These are phyloP conservation scores for Elsinoe fawcettii DNA, from an alignment of 2,329 filamentous ascomycete species.

Conservation along the genomic window DNA sequence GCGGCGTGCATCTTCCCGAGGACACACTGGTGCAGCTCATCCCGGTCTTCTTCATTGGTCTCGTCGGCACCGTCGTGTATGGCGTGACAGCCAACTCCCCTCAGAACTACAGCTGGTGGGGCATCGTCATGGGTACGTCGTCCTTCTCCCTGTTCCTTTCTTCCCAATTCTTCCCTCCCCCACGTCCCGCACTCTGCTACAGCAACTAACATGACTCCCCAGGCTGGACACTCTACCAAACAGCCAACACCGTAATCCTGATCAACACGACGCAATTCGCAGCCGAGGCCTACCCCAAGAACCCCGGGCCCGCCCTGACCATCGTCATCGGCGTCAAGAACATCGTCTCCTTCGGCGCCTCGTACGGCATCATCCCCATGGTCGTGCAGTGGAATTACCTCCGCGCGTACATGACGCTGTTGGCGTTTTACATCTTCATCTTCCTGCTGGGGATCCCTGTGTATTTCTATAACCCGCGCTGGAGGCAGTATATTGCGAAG, in stretches of 20 bases:
- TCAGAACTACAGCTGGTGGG: constrained; percentile 21
- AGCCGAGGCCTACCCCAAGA: constrained; percentile 24
- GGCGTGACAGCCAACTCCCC: constrained; percentile 26
- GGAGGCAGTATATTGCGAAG: not conserved
- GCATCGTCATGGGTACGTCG: constrained; percentile 22
- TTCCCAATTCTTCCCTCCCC: too few relatives aligned
- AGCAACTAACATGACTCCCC: constrained; percentile 19
- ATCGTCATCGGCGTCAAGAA: constrained; percentile 31
- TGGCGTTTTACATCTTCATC: constrained; percentile 20
- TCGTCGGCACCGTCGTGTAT: constrained; percentile 28
- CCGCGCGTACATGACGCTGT: constrained; percentile 22
- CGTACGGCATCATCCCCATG: constrained; percentile 30
- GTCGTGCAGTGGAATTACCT: constrained; percentile 23
- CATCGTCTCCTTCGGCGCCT: constrained; percentile 29
- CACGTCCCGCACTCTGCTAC: not conserved
- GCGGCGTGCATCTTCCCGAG: constrained; percentile 31
- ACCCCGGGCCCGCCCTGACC: constrained; percentile 29
- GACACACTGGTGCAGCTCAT: constrained; percentile 30
- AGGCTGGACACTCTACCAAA: constrained; percentile 27
- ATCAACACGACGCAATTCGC: constrained; percentile 29
- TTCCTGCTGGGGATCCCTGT: constrained; percentile 25
- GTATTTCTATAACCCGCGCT: constrained; percentile 23
- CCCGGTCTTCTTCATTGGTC: constrained; percentile 27
- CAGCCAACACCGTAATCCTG: constrained; percentile 24
- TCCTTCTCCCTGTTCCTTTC: not conserved